These are phyloP conservation scores for Phytopythium boreale DNA, from an alignment of 352 stramenopile species.

Conservation along the genomic window DNA sequence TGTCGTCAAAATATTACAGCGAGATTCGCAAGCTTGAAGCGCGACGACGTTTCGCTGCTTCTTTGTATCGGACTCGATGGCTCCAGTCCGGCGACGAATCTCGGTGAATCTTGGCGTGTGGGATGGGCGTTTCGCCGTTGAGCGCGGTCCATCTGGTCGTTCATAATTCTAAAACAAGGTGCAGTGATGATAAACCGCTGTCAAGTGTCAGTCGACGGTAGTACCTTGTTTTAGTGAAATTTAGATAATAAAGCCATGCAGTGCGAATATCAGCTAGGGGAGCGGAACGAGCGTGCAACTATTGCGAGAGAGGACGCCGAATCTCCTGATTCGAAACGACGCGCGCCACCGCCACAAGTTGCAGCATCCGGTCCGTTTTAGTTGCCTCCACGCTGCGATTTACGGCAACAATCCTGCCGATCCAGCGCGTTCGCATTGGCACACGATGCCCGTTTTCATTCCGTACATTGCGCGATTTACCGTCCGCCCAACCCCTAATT, in stretches of 20 bases:
- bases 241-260: neutral
- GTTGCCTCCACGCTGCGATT: neutral
- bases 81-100: conserved; percentile 9
- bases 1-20: neutral
- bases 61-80: conserved; percentile 1
- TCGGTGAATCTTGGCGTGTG: conserved; percentile 9
- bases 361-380: neutral
- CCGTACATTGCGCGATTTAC: neutral
- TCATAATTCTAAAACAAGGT: neutral
- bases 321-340: conserved; percentile 9
- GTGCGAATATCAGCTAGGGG: neutral
- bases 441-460: no score
- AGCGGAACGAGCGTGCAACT: neutral
- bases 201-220: neutral
- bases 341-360: neutral
- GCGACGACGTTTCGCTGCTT: neutral
- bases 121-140: conserved; percentile 5
- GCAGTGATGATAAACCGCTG: no score
- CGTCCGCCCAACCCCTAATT: neutral
- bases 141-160: neutral
- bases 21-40: neutral
- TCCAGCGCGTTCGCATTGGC: neutral
- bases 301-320: neutral
- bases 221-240: neutral
- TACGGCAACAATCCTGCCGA: neutral